phyloP scores from a whole-genome alignment of 345 rosid species.

The Angophora floribunda region DNA sequence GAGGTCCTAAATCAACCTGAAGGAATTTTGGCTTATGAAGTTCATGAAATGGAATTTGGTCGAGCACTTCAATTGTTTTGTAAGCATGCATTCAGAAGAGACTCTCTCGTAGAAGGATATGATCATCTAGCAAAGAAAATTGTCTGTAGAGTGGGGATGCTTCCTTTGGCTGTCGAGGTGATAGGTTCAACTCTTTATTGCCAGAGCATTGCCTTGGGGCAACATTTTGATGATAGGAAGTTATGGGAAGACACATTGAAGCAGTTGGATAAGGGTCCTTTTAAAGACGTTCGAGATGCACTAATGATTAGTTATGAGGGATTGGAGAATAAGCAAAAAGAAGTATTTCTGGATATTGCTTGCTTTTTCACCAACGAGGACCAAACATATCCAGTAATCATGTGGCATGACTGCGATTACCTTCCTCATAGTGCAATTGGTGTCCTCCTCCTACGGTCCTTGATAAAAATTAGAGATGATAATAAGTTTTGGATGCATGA shows the following conservation, averaged over 20 bases:
- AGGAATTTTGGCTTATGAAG: not conserved
- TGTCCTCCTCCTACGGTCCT: not conserved
- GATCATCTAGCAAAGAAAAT: not conserved
- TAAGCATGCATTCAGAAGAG: not conserved
- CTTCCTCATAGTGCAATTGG: not conserved
- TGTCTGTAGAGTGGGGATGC: fast-evolving
- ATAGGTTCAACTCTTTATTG: not conserved
- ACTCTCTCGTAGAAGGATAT: fast-evolving
- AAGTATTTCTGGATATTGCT: not conserved
- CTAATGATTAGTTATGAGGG: not conserved
- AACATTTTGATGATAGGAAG: not conserved
- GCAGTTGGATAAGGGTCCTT: not conserved
- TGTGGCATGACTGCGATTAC: not conserved
- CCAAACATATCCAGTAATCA: not conserved
- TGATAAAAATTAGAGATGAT: not conserved
- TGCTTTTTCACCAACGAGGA: not conserved
- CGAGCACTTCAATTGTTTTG: not conserved
- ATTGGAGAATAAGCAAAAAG: not conserved
- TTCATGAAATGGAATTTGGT: not conserved
- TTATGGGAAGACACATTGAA: not conserved
- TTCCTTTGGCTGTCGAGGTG: not conserved
- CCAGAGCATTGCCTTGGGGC: fast-evolving
- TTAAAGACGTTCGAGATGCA: not conserved
- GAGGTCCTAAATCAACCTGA: not conserved
- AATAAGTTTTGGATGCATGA: not conserved